Percentiles rank a stretch among this genome's conserved stretches.
Conservation (phyloP, 331 rosid genomes). For the Cydonia oblonga region DNA sequence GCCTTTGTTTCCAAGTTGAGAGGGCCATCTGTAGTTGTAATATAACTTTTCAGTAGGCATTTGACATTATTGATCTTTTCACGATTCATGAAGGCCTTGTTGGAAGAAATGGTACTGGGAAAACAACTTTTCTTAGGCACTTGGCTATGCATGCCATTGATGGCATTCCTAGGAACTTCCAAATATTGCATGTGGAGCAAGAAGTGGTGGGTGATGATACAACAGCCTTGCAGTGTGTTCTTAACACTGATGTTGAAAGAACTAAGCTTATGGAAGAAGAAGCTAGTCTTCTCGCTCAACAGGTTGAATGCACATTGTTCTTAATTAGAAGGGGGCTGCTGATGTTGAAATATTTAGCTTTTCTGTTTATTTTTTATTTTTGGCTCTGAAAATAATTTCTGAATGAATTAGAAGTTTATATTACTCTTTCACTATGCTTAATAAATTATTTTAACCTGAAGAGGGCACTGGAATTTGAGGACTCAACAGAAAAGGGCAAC, state of each 20-base stretch:
- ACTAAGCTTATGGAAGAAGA: conserved; percentile 72
- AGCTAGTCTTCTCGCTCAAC: conserved; percentile 50
- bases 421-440: background rate
- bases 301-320: conserved; percentile 34
- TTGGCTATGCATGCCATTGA: conserved; percentile 99
- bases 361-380: background rate
- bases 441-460: conserved; percentile 18
- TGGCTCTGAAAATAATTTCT: background rate
- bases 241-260: conserved; percentile 86
- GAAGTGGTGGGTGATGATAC: conserved; percentile 79
- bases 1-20: background rate
- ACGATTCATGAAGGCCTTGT: conserved; percentile 51
- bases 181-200: conserved; percentile 95
- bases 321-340: background rate
- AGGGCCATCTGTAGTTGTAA: background rate
- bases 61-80: background rate
- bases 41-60: background rate
- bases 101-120: conserved; percentile 96
- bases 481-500: conserved; percentile 28
- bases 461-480: conserved; percentile 67
- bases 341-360: background rate
- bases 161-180: conserved; percentile 85
- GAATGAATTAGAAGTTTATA: conserved; percentile 1
- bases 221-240: conserved; percentile 91
- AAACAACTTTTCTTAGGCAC: conserved; percentile 94